phyloP scores from a whole-genome alignment of 2,329 filamentous ascomycete species.

The Paraphaeosphaeria sporulosa region DNA sequence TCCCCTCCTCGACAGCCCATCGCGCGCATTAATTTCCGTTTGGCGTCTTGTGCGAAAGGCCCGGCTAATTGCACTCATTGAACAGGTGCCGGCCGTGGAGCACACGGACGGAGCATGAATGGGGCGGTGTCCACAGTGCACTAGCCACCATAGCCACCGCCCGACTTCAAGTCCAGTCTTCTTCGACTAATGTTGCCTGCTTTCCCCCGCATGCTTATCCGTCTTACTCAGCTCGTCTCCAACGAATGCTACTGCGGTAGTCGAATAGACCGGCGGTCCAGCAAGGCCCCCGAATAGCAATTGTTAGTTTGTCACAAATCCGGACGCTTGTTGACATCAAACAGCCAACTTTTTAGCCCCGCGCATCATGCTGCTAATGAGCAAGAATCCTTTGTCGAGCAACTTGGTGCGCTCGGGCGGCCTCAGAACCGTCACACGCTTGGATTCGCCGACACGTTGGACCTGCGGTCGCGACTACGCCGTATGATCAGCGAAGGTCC shows the following conservation, averaged over 20 bases:
- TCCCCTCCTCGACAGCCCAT: no score
- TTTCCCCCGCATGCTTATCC: slow-evolving; percentile 5
- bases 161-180: slow-evolving; percentile 1
- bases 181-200: neutral
- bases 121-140: neutral
- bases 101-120: neutral
- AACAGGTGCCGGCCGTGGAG: slow-evolving; percentile 7
- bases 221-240: slow-evolving; percentile 6
- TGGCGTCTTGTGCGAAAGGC: slow-evolving; percentile 1
- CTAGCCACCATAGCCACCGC: slow-evolving; percentile 8
- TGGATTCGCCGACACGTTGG: neutral
- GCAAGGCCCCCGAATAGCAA: neutral
- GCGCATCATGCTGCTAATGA: neutral
- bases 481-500: neutral
- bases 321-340: neutral
- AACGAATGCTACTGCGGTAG: neutral
- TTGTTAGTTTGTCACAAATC: neutral
- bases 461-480: neutral
- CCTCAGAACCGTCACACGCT: neutral
- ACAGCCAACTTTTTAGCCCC: neutral
- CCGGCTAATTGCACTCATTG: slow-evolving; percentile 5
- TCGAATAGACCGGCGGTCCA: neutral
- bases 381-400: neutral
- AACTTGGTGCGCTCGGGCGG: neutral
- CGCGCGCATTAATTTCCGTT: neutral